Conservation (phyloP, 108 stramenopile genomes). For the Fragilaria crotonensis region DNA sequence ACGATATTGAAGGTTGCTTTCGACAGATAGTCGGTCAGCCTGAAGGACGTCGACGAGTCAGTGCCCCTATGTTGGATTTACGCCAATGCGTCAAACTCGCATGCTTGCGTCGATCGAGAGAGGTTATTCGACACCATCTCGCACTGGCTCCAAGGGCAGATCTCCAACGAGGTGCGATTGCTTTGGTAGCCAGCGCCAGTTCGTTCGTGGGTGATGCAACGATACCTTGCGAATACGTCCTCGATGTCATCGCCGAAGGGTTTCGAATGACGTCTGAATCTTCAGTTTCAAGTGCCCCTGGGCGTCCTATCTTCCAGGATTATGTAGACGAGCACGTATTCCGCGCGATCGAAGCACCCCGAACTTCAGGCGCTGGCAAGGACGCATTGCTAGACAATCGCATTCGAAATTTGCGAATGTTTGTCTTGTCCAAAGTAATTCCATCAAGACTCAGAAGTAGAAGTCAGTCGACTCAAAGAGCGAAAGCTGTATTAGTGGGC, state of each 20-base stretch:
- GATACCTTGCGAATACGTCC: background rate
- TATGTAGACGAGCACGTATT: too few species aligned
- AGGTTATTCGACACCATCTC: background rate
- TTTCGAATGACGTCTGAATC: too few species aligned
- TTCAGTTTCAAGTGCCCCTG: too few species aligned
- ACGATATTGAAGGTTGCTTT: background rate
- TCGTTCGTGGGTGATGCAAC: background rate
- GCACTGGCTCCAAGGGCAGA: background rate
- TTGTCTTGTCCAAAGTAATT: background rate
- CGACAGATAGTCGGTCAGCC: background rate
- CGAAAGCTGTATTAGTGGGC: background rate
- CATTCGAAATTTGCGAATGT: background rate
- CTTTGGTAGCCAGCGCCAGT: background rate
- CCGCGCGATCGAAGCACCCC: too few species aligned
- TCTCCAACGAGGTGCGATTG: background rate
- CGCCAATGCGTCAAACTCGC: background rate
- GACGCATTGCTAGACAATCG: background rate
- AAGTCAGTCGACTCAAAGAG: background rate
- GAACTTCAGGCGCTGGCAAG: too few species aligned
- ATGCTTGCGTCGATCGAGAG: background rate
- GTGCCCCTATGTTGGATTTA: background rate
- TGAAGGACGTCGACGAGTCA: too few species aligned
- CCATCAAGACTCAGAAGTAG: background rate
- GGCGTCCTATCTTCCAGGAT: too few species aligned
- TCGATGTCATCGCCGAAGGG: background rate